These are phyloP conservation scores for Pythium catenulatum DNA, from an alignment of 352 stramenopile species.

Conservation along the genomic window DNA sequence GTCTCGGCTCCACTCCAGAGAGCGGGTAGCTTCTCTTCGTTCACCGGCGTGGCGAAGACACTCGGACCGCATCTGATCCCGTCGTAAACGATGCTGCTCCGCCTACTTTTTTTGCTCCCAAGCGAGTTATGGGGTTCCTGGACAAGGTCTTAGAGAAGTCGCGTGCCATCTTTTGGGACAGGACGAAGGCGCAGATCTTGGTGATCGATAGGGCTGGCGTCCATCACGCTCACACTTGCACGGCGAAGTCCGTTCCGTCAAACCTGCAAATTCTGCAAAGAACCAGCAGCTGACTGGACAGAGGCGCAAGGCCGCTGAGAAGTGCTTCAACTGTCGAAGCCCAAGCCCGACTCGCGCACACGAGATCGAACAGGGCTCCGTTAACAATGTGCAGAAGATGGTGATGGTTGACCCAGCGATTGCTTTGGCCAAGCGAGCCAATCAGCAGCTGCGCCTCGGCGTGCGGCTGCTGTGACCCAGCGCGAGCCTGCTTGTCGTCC, in stretches of 20 bases:
- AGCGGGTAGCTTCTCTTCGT: no score
- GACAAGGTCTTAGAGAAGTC: background rate
- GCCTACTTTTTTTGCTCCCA: background rate
- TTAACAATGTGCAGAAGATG: background rate
- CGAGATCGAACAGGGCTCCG: background rate
- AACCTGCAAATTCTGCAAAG: background rate
- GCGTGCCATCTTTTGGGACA: background rate
- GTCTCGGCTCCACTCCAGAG: no score
- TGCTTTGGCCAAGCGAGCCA: background rate
- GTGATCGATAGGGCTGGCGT: background rate
- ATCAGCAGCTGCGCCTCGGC: background rate
- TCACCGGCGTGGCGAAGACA: background rate
- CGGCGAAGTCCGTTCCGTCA: background rate
- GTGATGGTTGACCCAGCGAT: background rate
- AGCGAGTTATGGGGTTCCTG: background rate
- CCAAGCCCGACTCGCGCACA: background rate
- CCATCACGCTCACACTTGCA: background rate
- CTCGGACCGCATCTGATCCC: background rate
- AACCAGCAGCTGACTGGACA: background rate
- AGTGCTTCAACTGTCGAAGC: no score
- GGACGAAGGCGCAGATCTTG: background rate
- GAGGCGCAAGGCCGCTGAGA: background rate
- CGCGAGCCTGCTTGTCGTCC: no score
- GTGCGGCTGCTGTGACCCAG: background rate
- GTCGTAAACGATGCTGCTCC: background rate